Base-by-base conservation (phyloP, 495 filamentous ascomycete genomes). In the Penicillium antarcticum region DNA sequence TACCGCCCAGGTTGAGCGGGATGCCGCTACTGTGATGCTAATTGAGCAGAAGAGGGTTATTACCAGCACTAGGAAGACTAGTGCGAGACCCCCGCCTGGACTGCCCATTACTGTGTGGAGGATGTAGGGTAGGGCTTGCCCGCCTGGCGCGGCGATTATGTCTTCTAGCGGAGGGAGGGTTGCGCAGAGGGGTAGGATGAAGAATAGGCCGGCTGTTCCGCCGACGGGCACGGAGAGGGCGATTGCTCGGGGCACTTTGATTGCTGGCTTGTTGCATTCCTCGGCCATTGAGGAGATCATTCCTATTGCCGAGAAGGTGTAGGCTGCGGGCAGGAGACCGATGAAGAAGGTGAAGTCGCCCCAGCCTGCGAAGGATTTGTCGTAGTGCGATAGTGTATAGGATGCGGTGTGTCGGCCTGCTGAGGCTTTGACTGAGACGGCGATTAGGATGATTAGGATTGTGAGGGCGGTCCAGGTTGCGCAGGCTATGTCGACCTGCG, bases 1-100 rank as follows among this genome's bases (percentile, higher is more conserved):
- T 44, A 83, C 81, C 0, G 81, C 83, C 73, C 79, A 87, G 34
- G 81, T 80, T 43, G 76, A 70, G 17, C 83, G 78, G 1, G 79
- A 82, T 3, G 81, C 71, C 14, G 81, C 83, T 4, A 80, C 79
- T 6, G 80, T 84, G 56, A 82, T 82, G 35, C 80, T 83, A 18
- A 80, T 81, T 10, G 80, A 81, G 58, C 82, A 84, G 56, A 86
- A 81, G 53, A 86, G 77, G 5, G 67, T 66, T 56, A 90, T 84
- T 21, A 85, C 76, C 2, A 90, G 75, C 34, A 89, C 70, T 4
- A 77, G 62, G 58, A 73, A 71, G 7, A 61, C 65, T 21, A 79
- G 71, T 1, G 51, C 73, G 0, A 77, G 48, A 0, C 83, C 75
- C 47, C 71, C 86, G 14, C 64, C 72, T 2, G 72, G 69, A 0